These are phyloP conservation scores for Diversispora eburnea DNA, from an alignment of 192 early-diverging fungal genomes.

Conservation along the genomic window DNA sequence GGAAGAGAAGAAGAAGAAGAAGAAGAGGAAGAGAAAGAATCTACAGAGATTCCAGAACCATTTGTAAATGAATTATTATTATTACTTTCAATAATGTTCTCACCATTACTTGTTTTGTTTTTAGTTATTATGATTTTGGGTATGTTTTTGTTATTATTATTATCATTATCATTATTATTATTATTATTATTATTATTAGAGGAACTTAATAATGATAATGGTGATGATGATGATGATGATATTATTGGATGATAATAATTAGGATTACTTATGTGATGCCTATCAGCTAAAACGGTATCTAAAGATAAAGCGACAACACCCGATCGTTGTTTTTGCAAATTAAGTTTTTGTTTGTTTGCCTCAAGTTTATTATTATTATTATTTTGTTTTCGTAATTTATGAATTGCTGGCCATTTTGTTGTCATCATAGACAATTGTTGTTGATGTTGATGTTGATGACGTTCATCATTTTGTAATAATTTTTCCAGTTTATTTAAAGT, in stretches of 20 bases:
- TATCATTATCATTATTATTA: no score
- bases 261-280: constrained; percentile 1
- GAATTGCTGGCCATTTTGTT: constrained; percentile 8
- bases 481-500: constrained; percentile 22
- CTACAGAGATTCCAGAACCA: no score
- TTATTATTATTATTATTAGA: no score
- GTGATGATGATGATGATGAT: no score
- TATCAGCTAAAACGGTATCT: constrained; percentile 8
- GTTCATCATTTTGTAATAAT: constrained; percentile 8
- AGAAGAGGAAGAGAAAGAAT: not conserved
- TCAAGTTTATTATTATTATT: constrained; percentile 2
- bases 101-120: no score
- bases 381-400: constrained; percentile 17
- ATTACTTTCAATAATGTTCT: no score
- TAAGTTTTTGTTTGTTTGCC: constrained; percentile 5
- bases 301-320: constrained; percentile 9
- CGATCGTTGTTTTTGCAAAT: not conserved
- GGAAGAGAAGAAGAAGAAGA: not conserved
- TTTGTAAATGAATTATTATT: no score
- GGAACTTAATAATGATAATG: no score
- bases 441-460: not conserved
- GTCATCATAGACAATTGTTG: not conserved
- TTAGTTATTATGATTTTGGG: no score
- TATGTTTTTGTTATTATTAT: no score
- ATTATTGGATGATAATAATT: no score